Conservation (phyloP, 2,329 filamentous ascomycete species). For the Calonectria leucothoes region DNA sequence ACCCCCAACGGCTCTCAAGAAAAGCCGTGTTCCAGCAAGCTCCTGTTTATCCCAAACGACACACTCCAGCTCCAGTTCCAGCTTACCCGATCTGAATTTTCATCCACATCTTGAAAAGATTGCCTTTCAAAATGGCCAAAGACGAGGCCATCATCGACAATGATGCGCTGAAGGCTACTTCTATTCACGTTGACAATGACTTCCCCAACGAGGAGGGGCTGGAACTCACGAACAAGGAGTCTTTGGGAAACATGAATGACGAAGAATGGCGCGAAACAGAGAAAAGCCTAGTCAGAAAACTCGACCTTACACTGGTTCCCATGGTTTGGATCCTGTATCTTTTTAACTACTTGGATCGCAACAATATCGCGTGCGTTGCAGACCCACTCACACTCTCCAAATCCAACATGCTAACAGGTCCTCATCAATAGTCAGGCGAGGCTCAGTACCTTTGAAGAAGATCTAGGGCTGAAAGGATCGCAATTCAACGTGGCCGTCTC, state of each 20-base stretch:
- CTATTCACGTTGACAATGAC: background rate
- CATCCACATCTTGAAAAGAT: background rate
- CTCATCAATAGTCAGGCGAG: conserved; percentile 32
- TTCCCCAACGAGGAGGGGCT: background rate
- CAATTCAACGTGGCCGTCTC: conserved; percentile 41
- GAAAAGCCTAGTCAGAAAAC: conserved; percentile 35
- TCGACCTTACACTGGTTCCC: conserved; percentile 41
- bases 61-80: background rate
- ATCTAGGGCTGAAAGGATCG: conserved; percentile 36
- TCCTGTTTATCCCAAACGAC: background rate
- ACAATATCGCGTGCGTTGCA: conserved; percentile 35
- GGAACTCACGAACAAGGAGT: background rate
- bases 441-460: conserved; percentile 36
- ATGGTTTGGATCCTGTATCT: conserved; percentile 39
- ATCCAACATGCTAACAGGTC: background rate
- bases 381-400: no score
- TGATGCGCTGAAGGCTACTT: background rate
- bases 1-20: background rate
- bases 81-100: background rate
- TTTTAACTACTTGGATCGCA: conserved; percentile 41
- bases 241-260: background rate
- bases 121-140: background rate
- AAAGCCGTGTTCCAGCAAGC: background rate
- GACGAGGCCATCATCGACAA: background rate
- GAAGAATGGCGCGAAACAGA: conserved; percentile 14